phyloP scores from a whole-genome alignment of 2,329 filamentous ascomycete species.

The Fusarium oxysporum region DNA sequence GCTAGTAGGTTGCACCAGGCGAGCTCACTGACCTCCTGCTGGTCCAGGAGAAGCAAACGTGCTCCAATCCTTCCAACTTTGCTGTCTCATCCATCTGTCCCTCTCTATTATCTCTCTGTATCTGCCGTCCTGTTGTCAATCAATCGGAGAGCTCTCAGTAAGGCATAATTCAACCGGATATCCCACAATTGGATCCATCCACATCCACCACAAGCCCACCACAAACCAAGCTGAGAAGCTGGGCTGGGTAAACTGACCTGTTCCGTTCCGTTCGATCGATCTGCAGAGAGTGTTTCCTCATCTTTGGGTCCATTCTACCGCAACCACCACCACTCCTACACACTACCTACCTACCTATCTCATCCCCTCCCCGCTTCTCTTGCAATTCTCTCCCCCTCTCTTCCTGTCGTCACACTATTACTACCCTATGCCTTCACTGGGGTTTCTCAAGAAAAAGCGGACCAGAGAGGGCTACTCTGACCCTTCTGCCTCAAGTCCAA shows the following conservation, averaged over 20 bases:
- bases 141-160: neutral
- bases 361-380: conserved; percentile 32
- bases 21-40: conserved; percentile 43
- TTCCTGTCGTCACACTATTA: conserved; percentile 37
- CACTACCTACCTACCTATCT: conserved; percentile 11
- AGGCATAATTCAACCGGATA: conserved; percentile 5
- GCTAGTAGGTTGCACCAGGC: conserved; percentile 32
- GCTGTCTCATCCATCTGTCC: conserved; percentile 12
- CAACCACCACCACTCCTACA: conserved; percentile 21
- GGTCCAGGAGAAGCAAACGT: conserved; percentile 29
- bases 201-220: conserved; percentile 12
- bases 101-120: neutral
- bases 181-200: conserved; percentile 22
- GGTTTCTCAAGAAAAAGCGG: conserved; percentile 98
- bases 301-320: conserved; percentile 31
- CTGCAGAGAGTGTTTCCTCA: conserved; percentile 39
- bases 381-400: conserved; percentile 21
- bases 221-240: conserved; percentile 28
- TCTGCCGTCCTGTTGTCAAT: conserved; percentile 5
- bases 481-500: conserved; percentile 73
- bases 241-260: conserved; percentile 19
- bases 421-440: conserved; percentile 86
- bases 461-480: conserved; percentile 89
- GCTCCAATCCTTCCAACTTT: conserved; percentile 37
- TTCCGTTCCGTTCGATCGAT: conserved; percentile 40